Conservation (phyloP, 768 basidiomycete genomes). For the Dacryopinax spathularia region DNA sequence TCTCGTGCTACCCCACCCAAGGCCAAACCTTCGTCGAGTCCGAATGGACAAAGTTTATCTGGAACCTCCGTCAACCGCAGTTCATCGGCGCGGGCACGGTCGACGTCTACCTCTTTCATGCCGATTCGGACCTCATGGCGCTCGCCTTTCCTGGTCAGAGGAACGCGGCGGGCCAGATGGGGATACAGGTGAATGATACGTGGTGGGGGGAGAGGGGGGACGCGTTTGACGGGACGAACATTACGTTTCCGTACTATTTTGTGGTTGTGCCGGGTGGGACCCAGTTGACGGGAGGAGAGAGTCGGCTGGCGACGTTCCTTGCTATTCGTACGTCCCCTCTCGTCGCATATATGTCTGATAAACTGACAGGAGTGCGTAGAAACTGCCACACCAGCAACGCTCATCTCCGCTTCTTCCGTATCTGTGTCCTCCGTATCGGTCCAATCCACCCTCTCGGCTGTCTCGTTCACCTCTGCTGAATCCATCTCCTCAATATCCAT, state of each 20-base stretch:
- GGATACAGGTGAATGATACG: constrained; percentile 50
- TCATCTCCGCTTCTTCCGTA: neutral
- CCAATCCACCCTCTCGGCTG: constrained; percentile 13
- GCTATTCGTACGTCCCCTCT: constrained; percentile 62
- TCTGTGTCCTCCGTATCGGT: constrained; percentile 20
- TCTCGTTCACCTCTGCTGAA: neutral
- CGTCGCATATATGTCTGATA: neutral
- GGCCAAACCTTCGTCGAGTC: constrained; percentile 52
- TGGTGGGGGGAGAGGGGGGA: constrained; percentile 53
- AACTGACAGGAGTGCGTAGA: neutral
- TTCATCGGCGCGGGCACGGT: constrained; percentile 46
- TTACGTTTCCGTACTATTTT: constrained; percentile 62
- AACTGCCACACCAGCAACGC: neutral
- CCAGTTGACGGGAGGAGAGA: constrained; percentile 40
- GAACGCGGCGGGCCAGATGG: constrained; percentile 40
- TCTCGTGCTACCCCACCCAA: constrained; percentile 59
- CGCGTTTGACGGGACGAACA: constrained; percentile 33
- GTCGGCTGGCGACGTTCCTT: constrained; percentile 56
- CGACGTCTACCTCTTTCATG: constrained; percentile 65
- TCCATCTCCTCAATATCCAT: constrained; percentile 38
- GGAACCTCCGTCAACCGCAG: constrained; percentile 62
- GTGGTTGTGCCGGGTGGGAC: constrained; percentile 48
- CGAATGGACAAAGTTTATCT: constrained; percentile 62
- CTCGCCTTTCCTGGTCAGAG: constrained; percentile 33
- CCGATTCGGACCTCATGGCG: constrained; percentile 43